These are phyloP conservation scores for Leccinum incarnatum DNA, from an alignment of 768 basidiomycete species.

Conservation along the genomic window DNA sequence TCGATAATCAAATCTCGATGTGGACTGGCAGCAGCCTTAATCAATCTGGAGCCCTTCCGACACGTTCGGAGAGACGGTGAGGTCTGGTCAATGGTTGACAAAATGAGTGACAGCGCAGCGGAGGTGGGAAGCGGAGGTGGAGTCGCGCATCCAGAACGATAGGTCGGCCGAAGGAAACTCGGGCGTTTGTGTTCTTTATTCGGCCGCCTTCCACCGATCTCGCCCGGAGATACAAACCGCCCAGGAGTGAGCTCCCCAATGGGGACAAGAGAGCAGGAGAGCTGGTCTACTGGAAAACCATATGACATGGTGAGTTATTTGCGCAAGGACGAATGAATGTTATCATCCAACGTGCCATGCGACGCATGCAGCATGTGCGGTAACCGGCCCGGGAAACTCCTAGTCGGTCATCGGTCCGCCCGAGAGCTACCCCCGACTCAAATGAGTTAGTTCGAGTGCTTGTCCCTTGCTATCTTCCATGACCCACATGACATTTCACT, in stretches of 20 bases:
- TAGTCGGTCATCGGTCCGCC: constrained; percentile 1
- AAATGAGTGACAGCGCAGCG: neutral
- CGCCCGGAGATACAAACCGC: neutral
- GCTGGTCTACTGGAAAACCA: neutral
- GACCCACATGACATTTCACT: neutral
- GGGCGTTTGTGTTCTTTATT: neutral
- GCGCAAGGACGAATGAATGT: neutral
- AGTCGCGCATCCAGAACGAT: neutral
- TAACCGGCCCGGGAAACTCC: neutral
- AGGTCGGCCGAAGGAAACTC: neutral
- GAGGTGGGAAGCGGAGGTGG: neutral
- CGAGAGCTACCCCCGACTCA: neutral
- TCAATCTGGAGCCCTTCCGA: neutral
- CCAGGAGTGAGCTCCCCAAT: neutral
- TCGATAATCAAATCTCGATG: neutral
- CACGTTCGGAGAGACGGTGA: neutral
- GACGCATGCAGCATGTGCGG: neutral
- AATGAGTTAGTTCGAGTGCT: neutral
- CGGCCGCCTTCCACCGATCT: neutral
- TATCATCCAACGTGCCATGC: neutral
- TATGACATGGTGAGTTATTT: neutral
- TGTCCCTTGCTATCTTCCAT: neutral
- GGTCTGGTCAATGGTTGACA: neutral
- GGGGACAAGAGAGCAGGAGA: neutral
- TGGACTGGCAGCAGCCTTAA: neutral